phyloP scores from a whole-genome alignment of 2,329 filamentous ascomycete genomes.

The Fusarium piperis region DNA sequence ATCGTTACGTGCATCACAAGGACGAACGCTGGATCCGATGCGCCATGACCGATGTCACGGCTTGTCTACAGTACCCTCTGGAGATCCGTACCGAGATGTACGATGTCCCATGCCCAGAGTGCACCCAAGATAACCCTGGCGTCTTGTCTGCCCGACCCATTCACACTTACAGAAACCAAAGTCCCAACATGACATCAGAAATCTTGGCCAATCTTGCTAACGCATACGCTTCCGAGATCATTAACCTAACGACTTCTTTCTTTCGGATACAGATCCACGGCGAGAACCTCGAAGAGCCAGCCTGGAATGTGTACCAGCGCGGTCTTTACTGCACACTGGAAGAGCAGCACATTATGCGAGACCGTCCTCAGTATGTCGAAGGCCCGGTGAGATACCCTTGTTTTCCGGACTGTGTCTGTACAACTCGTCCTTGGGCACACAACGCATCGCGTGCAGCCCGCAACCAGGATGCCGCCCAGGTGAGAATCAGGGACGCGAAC shows the following conservation, averaged over 20 bases:
- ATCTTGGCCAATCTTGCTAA: not conserved
- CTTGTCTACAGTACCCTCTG: not conserved
- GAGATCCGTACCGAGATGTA: slow-evolving; percentile 23
- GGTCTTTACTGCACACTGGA: slow-evolving; percentile 16
- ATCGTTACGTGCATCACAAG: slow-evolving; percentile 21
- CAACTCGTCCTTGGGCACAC: slow-evolving; percentile 7
- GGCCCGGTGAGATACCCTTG: not conserved
- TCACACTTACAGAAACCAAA: not conserved
- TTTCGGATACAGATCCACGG: not conserved
- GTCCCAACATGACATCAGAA: not conserved
- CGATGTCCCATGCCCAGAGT: slow-evolving; percentile 15
- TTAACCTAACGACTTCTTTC: not conserved
- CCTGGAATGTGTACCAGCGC: not conserved
- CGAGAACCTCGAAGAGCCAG: not conserved
- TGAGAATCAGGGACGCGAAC: not conserved
- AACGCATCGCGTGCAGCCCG: slow-evolving; percentile 20
- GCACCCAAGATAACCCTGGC: slow-evolving; percentile 20
- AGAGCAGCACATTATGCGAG: not conserved
- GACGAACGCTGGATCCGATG: slow-evolving; percentile 24
- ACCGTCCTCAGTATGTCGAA: not conserved
- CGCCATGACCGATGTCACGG: not conserved
- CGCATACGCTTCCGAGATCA: not conserved
- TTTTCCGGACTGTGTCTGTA: slow-evolving; percentile 2
- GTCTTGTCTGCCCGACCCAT: slow-evolving; percentile 3
- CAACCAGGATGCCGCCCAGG: slow-evolving; percentile 2